Evolutionary conservation across 176 grass and related monocot genomes (phyloP), one percentile per base, ranked within the genome.

Genomic region (Cenchrus purpureus): DNA sequence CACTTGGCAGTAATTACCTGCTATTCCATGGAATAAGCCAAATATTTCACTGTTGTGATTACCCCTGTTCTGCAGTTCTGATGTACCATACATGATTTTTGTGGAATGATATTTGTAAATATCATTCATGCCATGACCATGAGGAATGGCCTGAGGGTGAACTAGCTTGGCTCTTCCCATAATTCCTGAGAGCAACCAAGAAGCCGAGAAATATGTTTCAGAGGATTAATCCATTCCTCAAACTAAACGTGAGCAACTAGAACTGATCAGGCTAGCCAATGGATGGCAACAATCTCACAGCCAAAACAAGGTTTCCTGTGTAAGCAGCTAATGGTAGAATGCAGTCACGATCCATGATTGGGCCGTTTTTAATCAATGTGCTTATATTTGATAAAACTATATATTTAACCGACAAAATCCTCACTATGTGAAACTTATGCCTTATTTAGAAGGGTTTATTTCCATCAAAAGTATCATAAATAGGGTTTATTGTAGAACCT

Each of bases 261-360:
- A 67, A 37, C 12, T 12, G 44, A 42, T 31, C 53, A 77, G 64
- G 19, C 13, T 77, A 37, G 14, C 29, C 71, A 70, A 87, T 42
- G 29, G 63, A 87, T 69, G 71, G 2, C 52, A 76, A 15, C 43
- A 69, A 68, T 69, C 52, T 68, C 51, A 76, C 7, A 62, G 25
- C 8, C 49, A 64, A 79, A 79, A 56, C 42, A 75, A 34, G 15
- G 32, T 56, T 55, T 75, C 15, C 4, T 58, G 17, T 20, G 73
- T 58, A 76, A 76, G 15, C 19, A 20, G 70, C n/a, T 71, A 19
- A 15, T 29, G 53, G 32, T 74, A 74, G 8, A 74, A 34, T 50
- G 14, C 71, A 20, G 5, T 37, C 15, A 32, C 34, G 9, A 75
- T 11, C 31, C 73, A 56, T 40, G 51, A 74, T 15, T 74, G 31